These are phyloP conservation scores for Trametes coccinea DNA, from an alignment of 768 basidiomycete species.

Conservation along the genomic window DNA sequence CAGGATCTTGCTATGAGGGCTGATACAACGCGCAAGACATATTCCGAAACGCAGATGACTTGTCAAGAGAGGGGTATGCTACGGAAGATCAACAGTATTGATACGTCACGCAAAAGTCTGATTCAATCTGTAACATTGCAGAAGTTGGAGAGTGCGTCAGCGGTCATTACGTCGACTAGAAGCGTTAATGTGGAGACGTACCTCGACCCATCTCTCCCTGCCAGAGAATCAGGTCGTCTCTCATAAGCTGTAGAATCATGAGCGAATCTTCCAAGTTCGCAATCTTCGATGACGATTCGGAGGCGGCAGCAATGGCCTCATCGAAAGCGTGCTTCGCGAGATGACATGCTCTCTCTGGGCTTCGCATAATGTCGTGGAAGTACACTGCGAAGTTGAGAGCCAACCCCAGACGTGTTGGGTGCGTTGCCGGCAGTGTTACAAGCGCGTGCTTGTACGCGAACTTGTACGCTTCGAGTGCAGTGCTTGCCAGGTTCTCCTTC, in stretches of 20 bases:
- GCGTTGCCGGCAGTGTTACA: constrained; percentile 70
- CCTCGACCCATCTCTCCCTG: constrained; percentile 59
- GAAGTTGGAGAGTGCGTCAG: background rate
- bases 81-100: no score
- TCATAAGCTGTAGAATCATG: constrained; percentile 78
- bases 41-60: no score
- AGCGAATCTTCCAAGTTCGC: constrained; percentile 72
- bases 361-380: constrained; percentile 85
- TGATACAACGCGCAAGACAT: no score
- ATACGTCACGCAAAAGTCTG: no score
- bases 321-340: constrained; percentile 92
- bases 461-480: constrained; percentile 84
- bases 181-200: background rate
- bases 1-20: no score
- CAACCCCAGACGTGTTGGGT: constrained; percentile 85
- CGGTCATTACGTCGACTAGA: background rate
- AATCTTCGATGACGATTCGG: constrained; percentile 33
- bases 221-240: constrained; percentile 88
- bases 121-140: no score
- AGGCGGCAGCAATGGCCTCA: constrained; percentile 63
- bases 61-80: no score
- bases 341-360: constrained; percentile 84
- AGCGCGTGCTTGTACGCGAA: constrained; percentile 81
- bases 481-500: constrained; percentile 66
- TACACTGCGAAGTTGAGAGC: constrained; percentile 95